Conservation (phyloP, 2,329 filamentous ascomycete genomes). For the Beauveria sp. region DNA sequence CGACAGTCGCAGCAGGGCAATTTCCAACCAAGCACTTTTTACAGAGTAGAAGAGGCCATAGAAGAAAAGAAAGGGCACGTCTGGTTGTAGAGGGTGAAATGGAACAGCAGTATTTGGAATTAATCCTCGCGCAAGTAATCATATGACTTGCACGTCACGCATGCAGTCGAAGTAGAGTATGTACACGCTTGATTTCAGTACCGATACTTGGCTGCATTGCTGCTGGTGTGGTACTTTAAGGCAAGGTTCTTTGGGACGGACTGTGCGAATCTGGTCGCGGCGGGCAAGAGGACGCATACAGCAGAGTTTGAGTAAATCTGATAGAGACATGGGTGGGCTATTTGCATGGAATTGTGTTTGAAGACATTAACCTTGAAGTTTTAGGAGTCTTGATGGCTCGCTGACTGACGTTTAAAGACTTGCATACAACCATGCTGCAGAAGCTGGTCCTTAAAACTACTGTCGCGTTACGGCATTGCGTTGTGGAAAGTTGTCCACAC, state of each 20-base stretch:
- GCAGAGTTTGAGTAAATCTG: slow-evolving; percentile 20
- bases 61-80: neutral
- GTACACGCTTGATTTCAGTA: no score
- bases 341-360: neutral
- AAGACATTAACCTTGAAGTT: neutral
- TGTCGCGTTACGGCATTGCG: no score
- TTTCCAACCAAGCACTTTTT: neutral
- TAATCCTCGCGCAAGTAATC: neutral
- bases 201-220: slow-evolving; percentile 17
- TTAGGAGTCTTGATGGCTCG: neutral
- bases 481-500: no score
- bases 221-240: slow-evolving; percentile 31
- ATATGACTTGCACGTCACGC: neutral
- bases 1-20: neutral
- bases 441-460: no score
- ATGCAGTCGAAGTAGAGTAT: neutral
- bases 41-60: neutral
- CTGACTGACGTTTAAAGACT: neutral
- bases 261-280: slow-evolving; percentile 21
- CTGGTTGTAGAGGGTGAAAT: no score
- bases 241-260: slow-evolving; percentile 30
- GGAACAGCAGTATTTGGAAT: no score
- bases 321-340: no score
- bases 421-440: neutral
- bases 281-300: slow-evolving; percentile 26